Base-by-base conservation (phyloP, 305 asterid species). In the Fraxinus velutina region DNA sequence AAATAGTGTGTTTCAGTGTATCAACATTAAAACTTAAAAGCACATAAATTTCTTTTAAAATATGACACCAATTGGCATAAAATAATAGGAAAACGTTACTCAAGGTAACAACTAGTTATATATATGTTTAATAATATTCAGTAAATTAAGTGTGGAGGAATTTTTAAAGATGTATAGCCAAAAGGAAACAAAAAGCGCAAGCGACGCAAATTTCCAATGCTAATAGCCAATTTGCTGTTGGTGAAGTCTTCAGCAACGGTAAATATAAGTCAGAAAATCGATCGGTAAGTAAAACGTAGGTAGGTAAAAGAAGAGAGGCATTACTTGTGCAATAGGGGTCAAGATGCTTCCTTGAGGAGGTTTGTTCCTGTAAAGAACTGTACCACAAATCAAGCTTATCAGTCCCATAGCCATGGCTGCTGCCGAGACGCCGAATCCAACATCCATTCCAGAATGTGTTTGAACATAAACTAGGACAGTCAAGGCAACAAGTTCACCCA, bases 371-470 rank as follows among this genome's bases (percentile, higher is more conserved):
- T 92, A 95, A 13, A 86, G 73, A 73, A 88, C 75, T 0, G 91
- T 89, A 32, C 96, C 98, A 47, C 82, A 79, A 66, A 94, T 88
- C 84, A 95, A 85, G 91, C 82, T 62, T 19, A 94, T 87, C 60
- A 95, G 82, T 0, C 96, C 99, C 92, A 92, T 74, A 47, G 97
- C 94, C 98, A 95, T 94, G 86, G 89, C 95, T 30, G 92, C 95
- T 3, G 98, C 98, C 5, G 99, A 95, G 30, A 94, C 89, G 0
- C 93, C 97, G 37, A 95, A 95, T 0, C 99, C 99, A 64, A 95
- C 84, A 34, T 94, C 97, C 99, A 95, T 94, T 0, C 99, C 99
- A 12, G 97, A 94, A 88, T 94, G 97, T 17, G 98, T 95, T 82
- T 95, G 99, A 72, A 95, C 90, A 85, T 92, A 95, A 83, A 95